phyloP scores from a whole-genome alignment of 305 asterid species.

The Nicotiana rustica region DNA sequence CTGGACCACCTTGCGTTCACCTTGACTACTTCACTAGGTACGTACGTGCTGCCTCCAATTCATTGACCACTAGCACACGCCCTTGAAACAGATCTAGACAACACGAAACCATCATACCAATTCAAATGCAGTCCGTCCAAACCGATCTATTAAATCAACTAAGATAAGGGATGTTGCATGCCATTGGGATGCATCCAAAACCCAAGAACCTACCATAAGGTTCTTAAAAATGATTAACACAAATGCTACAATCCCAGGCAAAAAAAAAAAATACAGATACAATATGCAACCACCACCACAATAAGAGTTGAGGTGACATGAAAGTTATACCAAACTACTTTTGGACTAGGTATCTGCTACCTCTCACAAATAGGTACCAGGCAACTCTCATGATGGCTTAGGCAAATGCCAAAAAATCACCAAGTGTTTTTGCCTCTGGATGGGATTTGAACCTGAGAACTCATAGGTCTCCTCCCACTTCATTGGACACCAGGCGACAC shows the following conservation, averaged over 20 bases:
- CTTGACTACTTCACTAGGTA: no score
- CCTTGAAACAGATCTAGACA: slow-evolving; percentile 8
- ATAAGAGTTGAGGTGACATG: neutral
- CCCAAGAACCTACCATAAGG: neutral
- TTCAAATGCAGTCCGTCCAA: neutral
- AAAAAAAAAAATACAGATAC: neutral
- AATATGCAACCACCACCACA: neutral
- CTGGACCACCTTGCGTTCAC: no score
- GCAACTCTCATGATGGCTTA: no score
- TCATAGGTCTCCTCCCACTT: no score
- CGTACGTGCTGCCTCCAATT: no score
- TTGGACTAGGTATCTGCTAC: no score
- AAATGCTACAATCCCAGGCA: neutral
- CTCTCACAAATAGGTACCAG: no score
- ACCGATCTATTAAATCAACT: neutral
- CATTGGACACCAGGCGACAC: no score
- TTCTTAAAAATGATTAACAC: neutral
- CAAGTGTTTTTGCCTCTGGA: no score
- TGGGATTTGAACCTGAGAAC: no score
- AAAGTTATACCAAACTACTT: neutral
- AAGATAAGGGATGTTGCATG: neutral
- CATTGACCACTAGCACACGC: no score
- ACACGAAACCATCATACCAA: neutral
- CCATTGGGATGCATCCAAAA: neutral
- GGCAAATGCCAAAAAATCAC: no score